Base-by-base conservation (phyloP, 768 basidiomycete species). In the Suillus plorans region DNA sequence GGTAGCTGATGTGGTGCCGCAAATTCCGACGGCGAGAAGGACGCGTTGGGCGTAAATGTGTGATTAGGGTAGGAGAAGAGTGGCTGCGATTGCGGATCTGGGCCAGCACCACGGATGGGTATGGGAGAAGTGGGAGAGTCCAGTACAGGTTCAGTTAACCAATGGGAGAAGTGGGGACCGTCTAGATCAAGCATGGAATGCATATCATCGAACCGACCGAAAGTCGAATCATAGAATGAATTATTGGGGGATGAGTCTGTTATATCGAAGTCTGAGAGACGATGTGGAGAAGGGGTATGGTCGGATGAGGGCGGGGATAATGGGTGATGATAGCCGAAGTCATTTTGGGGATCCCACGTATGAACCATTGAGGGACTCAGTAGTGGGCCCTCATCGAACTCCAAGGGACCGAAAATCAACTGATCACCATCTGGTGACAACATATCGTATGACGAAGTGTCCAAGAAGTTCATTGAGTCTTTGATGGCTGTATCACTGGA, bases 1-100 rank as follows among this genome's bases (percentile, higher is more conserved):
- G 88, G 89, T 12, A 89, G 81, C 39, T 85, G 83, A 68, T 86
- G 86, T 9, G 87, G 80, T 8, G 85, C 84, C 41, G 87, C 87
- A 66, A 85, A 86, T 42, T 84, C 79, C 37, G 84, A 76, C 1
- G 90, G 89, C 8, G 89, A 90, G 73, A 89, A 85, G 39, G 84
- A 71, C 8, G 79, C 69, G 63, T 82, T 80, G 69, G 84, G 81
- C 22, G 82, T 78, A 71, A 86, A 85, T 16, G 79, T 73, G 39
- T 77, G 79, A 44, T 83, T 83, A 63, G 74, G 73, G 74, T 82
- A 90, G 0, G 84, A 69, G 13, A 84, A 65, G 73, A 86, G 86
- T 5, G 83, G 75, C 8, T 82, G 79, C 9, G 78, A 75, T 64
- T 80, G 78, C 20, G 78, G 72, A 73, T 78, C 79, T 39, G 78